A percentile compares a stretch with the other conserved stretches of the same genome.
phyloP scores from a whole-genome alignment of 441 rosid genomes.

The Theobroma grandiflorum region DNA sequence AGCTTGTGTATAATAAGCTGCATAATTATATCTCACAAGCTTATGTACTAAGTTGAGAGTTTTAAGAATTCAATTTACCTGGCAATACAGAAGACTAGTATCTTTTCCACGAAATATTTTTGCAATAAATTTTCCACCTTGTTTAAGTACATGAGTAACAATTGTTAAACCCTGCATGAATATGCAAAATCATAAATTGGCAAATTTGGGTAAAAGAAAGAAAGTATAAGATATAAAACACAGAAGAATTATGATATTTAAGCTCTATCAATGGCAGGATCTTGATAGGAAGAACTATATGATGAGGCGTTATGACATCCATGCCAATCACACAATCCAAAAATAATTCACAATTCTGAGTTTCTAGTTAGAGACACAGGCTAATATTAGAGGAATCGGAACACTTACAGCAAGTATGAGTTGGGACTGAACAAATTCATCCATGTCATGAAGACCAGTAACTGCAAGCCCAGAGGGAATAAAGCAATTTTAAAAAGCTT shows the following conservation, averaged over 20 bases:
- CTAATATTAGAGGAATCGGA: conserved; percentile 6
- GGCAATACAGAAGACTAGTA: conserved; percentile 94
- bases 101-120: conserved; percentile 99
- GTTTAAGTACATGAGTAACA: conserved; percentile 85
- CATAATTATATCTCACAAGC: not conserved
- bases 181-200: not conserved
- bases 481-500: conserved; percentile 27
- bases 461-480: conserved; percentile 57
- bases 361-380: not conserved
- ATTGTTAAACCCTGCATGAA: conserved; percentile 84
- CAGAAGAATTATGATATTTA: not conserved
- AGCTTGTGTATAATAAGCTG: conserved; percentile 13
- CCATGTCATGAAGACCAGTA: conserved; percentile 99
- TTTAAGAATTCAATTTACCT: conserved; percentile 53
- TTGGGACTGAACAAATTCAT: conserved; percentile 98
- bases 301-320: not conserved
- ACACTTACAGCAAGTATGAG: conserved; percentile 93
- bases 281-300: not conserved
- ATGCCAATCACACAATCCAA: not conserved
- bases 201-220: not conserved
- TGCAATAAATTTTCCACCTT: conserved; percentile 91
- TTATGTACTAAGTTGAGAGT: conserved; percentile 3
- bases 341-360: not conserved
- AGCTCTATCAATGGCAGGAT: not conserved
- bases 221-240: conserved; percentile 10